Percentiles rank a stretch among this genome's conserved stretches.
These are phyloP conservation scores for Collybiopsis luxurians DNA, from an alignment of 768 basidiomycete genomes.

Conservation along the genomic window DNA sequence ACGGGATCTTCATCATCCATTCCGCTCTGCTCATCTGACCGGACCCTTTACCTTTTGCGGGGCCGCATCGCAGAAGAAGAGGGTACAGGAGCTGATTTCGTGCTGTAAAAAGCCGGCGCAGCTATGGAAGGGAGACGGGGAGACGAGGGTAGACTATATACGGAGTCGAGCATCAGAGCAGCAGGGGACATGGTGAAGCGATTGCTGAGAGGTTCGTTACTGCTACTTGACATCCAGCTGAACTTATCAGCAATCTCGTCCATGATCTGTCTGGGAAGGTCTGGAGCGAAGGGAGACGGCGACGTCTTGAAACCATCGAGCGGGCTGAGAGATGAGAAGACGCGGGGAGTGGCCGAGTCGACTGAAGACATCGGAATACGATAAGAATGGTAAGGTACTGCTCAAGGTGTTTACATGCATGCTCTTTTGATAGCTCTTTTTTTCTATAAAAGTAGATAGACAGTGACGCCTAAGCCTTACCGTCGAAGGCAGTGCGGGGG, in stretches of 20 bases:
- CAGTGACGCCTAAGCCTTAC: no score
- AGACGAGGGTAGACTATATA: conserved; percentile 30
- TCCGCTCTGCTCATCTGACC: no score
- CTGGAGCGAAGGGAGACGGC: conserved; percentile 33
- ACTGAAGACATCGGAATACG: no score
- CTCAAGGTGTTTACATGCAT: no score
- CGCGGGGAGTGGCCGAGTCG: no score
- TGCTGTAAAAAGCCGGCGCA: conserved; percentile 14
- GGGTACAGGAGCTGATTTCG: conserved; percentile 2
- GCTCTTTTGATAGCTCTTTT: no score
- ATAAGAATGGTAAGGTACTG: no score
- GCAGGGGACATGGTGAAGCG: conserved; percentile 51
- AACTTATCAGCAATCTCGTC: neutral
- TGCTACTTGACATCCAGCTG: neutral
- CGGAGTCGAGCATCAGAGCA: conserved; percentile 45
- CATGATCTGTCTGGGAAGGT: conserved; percentile 22
- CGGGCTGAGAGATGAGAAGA: conserved; percentile 27
- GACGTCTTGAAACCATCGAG: conserved; percentile 28
- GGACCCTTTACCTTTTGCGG: no score
- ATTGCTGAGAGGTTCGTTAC: conserved; percentile 17
- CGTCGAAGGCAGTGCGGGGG: no score
- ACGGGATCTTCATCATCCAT: conserved; percentile 36
- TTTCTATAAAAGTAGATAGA: no score
- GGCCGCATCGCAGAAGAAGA: conserved; percentile 11
- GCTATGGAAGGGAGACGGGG: conserved; percentile 19